Evolutionary conservation across 768 basidiomycete species (phyloP), one percentile per base, ranked within the genome.

Genomic region (Piloderma croceum): DNA sequence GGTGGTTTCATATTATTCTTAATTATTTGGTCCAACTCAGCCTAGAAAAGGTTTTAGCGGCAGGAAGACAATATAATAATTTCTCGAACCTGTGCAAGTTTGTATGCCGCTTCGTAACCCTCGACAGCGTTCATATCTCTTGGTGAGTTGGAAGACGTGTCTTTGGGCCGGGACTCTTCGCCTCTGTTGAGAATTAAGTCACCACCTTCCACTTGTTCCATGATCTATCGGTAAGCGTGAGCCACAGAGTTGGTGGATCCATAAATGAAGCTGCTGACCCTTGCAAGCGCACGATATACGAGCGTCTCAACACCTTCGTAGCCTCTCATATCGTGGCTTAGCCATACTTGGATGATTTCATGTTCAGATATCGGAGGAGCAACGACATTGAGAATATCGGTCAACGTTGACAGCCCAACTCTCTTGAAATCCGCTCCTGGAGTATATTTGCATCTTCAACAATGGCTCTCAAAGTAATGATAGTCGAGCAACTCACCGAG

Each of bases 291-390:
- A 18, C 83, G 79, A 64, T 96, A 98, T 19, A 92, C 88, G n/a
- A 99, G 74, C 9, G 83, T 75, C 64, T 98, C 94, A 31, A 98
- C 76, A 6, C 96, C 96, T 42, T 93, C 91, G 57, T 94, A 97
- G 13, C 96, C 96, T 47, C 76, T 72, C 93, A 99, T 93, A 50
- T 96, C 92, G 64, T 98, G 93, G 54, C 84, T 86, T 27, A 99
- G 67, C 85, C 89, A 90, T 6, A 99, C 82, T 58, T 96, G 81
- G 48, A 99, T 92, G 12, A 97, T 90, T 63, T 99, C 96, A 58
- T 98, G 94, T 60, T 94, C 93, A 19, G 93, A 89, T 52, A 98
- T 98, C 10, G 96, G 96, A 31, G 96, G 96, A 1, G 96, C 96
- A 44, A 99, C 94, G 21, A 85, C 94, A 58, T 97, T 94, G 37